Percentiles rank a stretch among this genome's conserved stretches.
phyloP scores from a whole-genome alignment of 1,139 yeast species.

The Groenewaldozyma auringiensis region DNA sequence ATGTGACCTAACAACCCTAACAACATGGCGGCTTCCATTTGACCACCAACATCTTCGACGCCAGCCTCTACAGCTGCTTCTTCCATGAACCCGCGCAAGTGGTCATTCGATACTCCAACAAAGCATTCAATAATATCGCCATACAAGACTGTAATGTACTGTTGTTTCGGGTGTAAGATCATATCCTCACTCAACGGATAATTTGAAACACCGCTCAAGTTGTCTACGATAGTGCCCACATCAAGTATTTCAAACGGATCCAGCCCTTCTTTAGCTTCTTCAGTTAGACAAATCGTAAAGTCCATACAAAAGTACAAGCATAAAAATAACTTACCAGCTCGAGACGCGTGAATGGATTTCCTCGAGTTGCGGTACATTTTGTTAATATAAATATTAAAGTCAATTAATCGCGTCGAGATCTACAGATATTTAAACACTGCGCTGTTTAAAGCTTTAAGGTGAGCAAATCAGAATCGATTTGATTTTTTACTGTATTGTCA shows the following conservation, averaged over 20 bases:
- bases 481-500: no score
- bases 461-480: no score
- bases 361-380: no score
- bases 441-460: no score
- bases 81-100: slow-evolving; percentile 31
- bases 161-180: slow-evolving; percentile 40
- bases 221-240: slow-evolving; percentile 51
- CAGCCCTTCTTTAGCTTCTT: no score
- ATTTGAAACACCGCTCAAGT: slow-evolving; percentile 40
- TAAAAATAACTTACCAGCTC: no score
- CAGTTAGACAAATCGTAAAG: no score
- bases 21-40: slow-evolving; percentile 33
- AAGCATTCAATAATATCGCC: slow-evolving; percentile 69
- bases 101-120: slow-evolving; percentile 50
- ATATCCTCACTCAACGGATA: slow-evolving; percentile 12
- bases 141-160: slow-evolving; percentile 50
- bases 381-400: no score
- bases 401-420: no score
- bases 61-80: slow-evolving; percentile 26
- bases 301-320: no score
- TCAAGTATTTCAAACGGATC: slow-evolving; percentile 60
- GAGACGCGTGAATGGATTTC: no score
- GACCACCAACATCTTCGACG: slow-evolving; percentile 27
- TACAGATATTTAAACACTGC: no score
- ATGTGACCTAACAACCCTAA: slow-evolving; percentile 54